A percentile compares a stretch with the other conserved stretches of the same genome.
These are phyloP conservation scores for Euphorbia peplus DNA, from an alignment of 345 rosid genomes.

Conservation along the genomic window DNA sequence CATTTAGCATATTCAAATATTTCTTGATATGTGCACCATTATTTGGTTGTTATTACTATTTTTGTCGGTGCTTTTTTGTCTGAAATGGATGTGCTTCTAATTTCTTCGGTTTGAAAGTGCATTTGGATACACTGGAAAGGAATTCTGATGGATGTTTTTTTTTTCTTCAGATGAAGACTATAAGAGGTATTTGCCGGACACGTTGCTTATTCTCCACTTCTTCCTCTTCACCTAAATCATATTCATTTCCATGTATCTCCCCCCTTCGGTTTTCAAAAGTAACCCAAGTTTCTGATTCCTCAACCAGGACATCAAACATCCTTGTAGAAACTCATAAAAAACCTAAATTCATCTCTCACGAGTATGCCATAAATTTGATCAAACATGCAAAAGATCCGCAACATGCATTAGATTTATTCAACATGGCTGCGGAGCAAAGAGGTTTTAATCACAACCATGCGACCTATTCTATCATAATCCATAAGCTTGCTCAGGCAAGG, in stretches of 20 bases:
- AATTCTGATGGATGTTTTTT: not conserved
- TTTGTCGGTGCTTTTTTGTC: not conserved
- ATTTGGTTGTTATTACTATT: not conserved
- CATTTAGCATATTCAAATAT: not conserved
- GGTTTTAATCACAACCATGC: slow-evolving; percentile 82
- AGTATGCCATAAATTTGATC: slow-evolving; percentile 58
- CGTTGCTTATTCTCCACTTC: slow-evolving; percentile 13
- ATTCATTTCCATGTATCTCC: slow-evolving; percentile 63
- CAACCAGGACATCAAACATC: slow-evolving; percentile 29
- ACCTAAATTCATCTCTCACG: slow-evolving; percentile 60
- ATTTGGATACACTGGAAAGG: not conserved
- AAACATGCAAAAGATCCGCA: slow-evolving; percentile 71
- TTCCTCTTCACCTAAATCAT: slow-evolving; percentile 22
- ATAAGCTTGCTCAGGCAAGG: slow-evolving; percentile 64
- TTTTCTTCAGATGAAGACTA: slow-evolving; percentile 5
- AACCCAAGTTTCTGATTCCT: slow-evolving; percentile 29
- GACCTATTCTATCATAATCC: slow-evolving; percentile 62
- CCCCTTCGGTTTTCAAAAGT: slow-evolving; percentile 37
- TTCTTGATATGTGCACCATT: not conserved
- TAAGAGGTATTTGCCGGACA: not conserved
- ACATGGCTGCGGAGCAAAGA: slow-evolving; percentile 58
- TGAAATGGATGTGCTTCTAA: not conserved
- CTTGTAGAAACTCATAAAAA: slow-evolving; percentile 28
- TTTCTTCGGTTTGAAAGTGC: not conserved
- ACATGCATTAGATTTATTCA: slow-evolving; percentile 64